Percentiles rank a stretch among this genome's conserved stretches.
phyloP scores from a whole-genome alignment of 1,139 yeast genomes.

The Trichomonascaceae sp. region DNA sequence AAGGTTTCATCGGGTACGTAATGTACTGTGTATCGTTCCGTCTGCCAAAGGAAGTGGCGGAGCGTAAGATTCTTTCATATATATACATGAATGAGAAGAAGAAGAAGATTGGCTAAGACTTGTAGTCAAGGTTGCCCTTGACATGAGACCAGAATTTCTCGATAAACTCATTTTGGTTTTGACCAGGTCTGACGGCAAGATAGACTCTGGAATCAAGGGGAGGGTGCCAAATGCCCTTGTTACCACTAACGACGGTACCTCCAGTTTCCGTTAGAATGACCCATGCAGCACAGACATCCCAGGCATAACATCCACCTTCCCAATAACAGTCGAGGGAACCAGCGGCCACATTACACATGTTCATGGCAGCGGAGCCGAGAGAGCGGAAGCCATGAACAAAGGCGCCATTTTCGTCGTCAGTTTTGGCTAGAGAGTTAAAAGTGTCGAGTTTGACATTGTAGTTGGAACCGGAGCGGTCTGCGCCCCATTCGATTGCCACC shows the following conservation, averaged over 20 bases:
- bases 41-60: conserved; percentile 68
- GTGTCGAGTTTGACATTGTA: conserved; percentile 37
- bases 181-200: conserved; percentile 41
- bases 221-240: conserved; percentile 34
- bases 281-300: conserved; percentile 62
- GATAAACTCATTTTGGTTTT: conserved; percentile 33
- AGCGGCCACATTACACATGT: conserved; percentile 40
- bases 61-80: too few species aligned
- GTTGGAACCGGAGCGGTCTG: conserved; percentile 40
- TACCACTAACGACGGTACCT: conserved; percentile 41
- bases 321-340: conserved; percentile 46
- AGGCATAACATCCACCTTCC: conserved; percentile 52
- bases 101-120: too few species aligned
- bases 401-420: conserved; percentile 32
- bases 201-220: conserved; percentile 38
- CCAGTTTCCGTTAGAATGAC: conserved; percentile 46
- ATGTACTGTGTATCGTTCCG: conserved; percentile 82
- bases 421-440: conserved; percentile 32
- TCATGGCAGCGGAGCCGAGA: conserved; percentile 49
- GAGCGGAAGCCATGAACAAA: conserved; percentile 47
- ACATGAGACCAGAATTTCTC: conserved; percentile 37
- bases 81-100: too few species aligned
- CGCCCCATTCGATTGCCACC: conserved; percentile 47
- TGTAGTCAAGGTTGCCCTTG: conserved; percentile 32
- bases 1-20: too few species aligned